These are phyloP conservation scores for Patellaria atrata DNA, from an alignment of 495 filamentous ascomycete species.

Conservation along the genomic window DNA sequence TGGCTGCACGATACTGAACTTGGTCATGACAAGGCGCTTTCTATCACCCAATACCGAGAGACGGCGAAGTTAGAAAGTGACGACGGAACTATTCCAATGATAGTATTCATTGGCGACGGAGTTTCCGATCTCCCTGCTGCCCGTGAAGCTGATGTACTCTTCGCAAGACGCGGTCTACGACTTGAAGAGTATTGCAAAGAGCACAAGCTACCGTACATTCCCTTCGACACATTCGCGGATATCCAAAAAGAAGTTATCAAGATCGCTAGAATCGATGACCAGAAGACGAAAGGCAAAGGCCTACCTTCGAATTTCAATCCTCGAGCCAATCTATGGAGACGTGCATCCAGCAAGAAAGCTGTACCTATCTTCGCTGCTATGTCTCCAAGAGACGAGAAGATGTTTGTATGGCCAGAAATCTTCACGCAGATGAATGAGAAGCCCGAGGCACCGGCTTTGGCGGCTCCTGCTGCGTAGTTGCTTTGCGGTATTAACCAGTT, in stretches of 20 bases:
- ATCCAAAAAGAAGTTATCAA: conserved; percentile 48
- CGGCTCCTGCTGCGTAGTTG: conserved; percentile 3
- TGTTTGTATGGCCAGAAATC: conserved; percentile 50
- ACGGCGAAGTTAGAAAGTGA: conserved; percentile 38
- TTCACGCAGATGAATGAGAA: conserved; percentile 9
- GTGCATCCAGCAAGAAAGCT: conserved; percentile 43
- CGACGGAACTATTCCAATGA: conserved; percentile 50
- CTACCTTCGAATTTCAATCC: conserved; percentile 53
- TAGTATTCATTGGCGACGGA: conserved; percentile 68
- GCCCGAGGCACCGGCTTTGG: conserved; percentile 3
- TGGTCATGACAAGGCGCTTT: conserved; percentile 57
- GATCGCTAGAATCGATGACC: conserved; percentile 45
- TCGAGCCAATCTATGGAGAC: conserved; percentile 55
- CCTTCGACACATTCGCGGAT: conserved; percentile 55
- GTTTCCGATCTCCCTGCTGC: conserved; percentile 63
- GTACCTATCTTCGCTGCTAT: conserved; percentile 42
- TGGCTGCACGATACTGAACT: conserved; percentile 55
- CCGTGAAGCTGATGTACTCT: conserved; percentile 60
- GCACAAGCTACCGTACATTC: conserved; percentile 45
- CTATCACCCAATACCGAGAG: conserved; percentile 44
- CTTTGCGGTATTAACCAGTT: no score
- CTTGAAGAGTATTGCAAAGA: conserved; percentile 59
- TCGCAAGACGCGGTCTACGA: conserved; percentile 52
- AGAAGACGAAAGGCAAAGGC: conserved; percentile 50
- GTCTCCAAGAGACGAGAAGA: conserved; percentile 47